These are phyloP conservation scores for Phytophthora sp. DNA, from an alignment of 352 stramenopile species.

Conservation along the genomic window DNA sequence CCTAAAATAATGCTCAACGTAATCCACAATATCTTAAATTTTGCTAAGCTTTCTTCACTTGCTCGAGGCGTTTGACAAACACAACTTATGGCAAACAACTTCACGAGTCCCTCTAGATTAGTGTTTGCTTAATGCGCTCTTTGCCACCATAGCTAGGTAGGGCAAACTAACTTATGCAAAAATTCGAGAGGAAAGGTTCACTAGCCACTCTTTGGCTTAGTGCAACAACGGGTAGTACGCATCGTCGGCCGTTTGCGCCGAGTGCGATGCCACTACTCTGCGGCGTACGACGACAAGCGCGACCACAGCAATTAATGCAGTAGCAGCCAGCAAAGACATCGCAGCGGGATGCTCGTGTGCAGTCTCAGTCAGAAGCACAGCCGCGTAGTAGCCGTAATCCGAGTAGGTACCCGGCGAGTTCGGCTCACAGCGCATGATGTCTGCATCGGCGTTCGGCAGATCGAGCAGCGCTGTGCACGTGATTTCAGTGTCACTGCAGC, in stretches of 20 bases:
- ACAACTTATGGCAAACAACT: too few species aligned
- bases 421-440: conserved; percentile 70
- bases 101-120: too few species aligned
- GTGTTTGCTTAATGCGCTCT: too few species aligned
- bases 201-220: conserved; percentile 21
- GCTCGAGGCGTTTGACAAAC: too few species aligned
- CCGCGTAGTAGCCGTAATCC: conserved; percentile 20
- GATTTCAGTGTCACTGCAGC: conserved; percentile 33
- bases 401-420: conserved; percentile 17
- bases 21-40: too few species aligned
- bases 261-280: conserved; percentile 12
- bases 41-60: too few species aligned
- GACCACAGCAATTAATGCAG: conserved; percentile 52
- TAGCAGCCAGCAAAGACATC: conserved; percentile 41
- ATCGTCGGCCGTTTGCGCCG: conserved; percentile 37
- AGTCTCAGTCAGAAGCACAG: conserved; percentile 30
- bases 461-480: conserved; percentile 52
- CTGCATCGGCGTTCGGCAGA: conserved; percentile 38
- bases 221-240: conserved; percentile 70
- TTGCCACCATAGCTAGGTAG: too few species aligned
- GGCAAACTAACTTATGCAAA: too few species aligned
- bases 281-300: conserved; percentile 59
- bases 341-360: conserved; percentile 35
- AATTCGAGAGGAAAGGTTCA: too few species aligned
- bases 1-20: too few species aligned